Evolutionary conservation across 805 yeast species (phyloP).

Genomic region (Candida jianshihensis): DNA sequence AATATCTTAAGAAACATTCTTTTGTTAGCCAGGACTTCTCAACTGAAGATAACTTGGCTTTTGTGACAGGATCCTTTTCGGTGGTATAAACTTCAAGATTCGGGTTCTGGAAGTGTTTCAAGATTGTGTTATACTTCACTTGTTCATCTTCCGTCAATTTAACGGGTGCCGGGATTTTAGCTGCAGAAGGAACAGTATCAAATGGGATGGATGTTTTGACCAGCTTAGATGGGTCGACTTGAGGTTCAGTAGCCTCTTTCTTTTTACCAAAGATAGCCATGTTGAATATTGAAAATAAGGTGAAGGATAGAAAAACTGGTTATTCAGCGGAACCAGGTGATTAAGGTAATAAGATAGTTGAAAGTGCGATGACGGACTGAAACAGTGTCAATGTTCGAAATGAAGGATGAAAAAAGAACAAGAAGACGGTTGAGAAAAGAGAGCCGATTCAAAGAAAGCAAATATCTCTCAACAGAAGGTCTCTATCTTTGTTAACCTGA

Average conservation of each 20-base stretch:
- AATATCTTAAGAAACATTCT: constrained; percentile 84
- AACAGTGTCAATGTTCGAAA: too few species aligned
- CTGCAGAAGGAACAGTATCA: constrained; percentile 38
- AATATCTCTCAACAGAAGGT: too few species aligned
- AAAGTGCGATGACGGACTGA: too few species aligned
- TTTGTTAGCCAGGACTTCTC: constrained; percentile 92
- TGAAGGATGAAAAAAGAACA: too few species aligned
- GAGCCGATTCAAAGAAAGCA: too few species aligned
- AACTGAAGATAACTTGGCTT: constrained; percentile 37
- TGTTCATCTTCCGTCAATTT: constrained; percentile 48
- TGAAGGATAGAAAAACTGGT: too few species aligned
- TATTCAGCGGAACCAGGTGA: too few species aligned
- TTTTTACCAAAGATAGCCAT: constrained; percentile 25
- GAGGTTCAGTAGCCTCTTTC: constrained; percentile 13
- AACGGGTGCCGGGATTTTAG: constrained; percentile 44
- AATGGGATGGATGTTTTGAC: constrained; percentile 43
- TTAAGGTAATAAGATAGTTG: too few species aligned
- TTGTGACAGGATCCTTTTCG: constrained; percentile 31
- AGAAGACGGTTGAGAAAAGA: too few species aligned
- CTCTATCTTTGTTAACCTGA: too few species aligned
- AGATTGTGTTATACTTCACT: constrained; percentile 53
- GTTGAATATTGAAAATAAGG: neutral
- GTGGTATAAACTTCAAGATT: constrained; percentile 24
- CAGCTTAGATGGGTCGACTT: constrained; percentile 22
- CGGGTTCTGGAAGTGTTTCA: constrained; percentile 49